These are phyloP conservation scores for Ophiocordyceps camponoti-floridani DNA, from an alignment of 2,329 filamentous ascomycete species.

Conservation along the genomic window DNA sequence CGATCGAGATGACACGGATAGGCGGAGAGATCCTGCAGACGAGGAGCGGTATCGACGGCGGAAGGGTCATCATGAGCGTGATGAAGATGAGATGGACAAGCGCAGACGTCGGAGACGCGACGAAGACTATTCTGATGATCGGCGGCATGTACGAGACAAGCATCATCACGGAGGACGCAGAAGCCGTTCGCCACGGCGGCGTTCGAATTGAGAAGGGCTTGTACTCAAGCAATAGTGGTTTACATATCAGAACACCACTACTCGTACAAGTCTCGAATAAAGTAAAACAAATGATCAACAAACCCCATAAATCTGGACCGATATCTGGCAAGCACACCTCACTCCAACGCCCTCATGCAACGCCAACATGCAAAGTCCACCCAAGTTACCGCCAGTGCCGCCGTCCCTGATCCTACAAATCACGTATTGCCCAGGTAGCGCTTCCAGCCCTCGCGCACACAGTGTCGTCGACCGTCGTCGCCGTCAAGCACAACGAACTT, in stretches of 20 bases:
- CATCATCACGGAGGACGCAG: conserved; percentile 14
- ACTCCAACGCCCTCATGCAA: not conserved
- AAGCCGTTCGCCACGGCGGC: conserved; percentile 16
- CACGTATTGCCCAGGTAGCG: conserved; percentile 41
- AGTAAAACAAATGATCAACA: not conserved
- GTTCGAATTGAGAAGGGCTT: conserved; percentile 7
- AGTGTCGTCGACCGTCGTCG: conserved; percentile 47
- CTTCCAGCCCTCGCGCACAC: conserved; percentile 66
- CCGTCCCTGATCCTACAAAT: not conserved
- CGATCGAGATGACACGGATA: conserved; percentile 7
- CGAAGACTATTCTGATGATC: conserved; percentile 12
- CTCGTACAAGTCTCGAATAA: not conserved
- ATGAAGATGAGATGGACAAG: not conserved
- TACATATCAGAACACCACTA: not conserved
- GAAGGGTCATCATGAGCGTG: not conserved
- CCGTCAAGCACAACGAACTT: conserved; percentile 58
- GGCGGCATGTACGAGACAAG: conserved; percentile 8
- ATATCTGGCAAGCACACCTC: not conserved
- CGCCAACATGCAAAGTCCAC: not conserved
- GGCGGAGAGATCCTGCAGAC: conserved; percentile 8
- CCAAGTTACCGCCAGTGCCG: not conserved
- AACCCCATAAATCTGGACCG: not conserved
- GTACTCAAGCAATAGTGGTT: not conserved
- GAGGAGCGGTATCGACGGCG: conserved; percentile 7
- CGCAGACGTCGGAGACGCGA: not conserved